Evolutionary conservation across 768 basidiomycete genomes (phyloP).

Genomic region (Kwoniella dejecticola): DNA sequence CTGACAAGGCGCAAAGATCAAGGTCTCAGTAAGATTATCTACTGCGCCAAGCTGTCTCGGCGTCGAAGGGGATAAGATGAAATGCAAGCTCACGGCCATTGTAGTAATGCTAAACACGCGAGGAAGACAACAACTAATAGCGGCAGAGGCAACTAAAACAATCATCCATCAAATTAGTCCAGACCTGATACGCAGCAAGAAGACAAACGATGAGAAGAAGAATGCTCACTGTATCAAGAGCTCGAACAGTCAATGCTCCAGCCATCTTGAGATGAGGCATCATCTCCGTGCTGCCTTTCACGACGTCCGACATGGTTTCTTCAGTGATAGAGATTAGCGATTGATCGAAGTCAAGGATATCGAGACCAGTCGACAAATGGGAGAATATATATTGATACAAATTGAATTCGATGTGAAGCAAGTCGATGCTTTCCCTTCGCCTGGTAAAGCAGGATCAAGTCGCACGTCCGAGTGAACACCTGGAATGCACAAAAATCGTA

Average conservation of each 20-base stretch:
- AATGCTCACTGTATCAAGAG: constrained; percentile 34
- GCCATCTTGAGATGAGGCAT: constrained; percentile 16
- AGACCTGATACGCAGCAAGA: too few species aligned
- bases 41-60: too few species aligned
- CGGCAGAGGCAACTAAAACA: constrained; percentile 35
- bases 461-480: too few species aligned
- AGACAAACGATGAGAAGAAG: background rate
- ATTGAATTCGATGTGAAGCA: too few species aligned
- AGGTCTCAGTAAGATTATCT: too few species aligned
- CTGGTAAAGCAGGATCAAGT: too few species aligned
- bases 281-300: constrained; percentile 15
- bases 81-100: constrained; percentile 43
- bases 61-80: background rate
- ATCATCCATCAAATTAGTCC: too few species aligned
- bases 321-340: background rate
- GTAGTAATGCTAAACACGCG: constrained; percentile 28
- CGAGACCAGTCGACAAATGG: constrained; percentile 8
- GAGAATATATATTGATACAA: too few species aligned
- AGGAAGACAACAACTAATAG: constrained; percentile 36
- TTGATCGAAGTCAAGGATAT: background rate
- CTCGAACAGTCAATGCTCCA: constrained; percentile 19
- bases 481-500: too few species aligned
- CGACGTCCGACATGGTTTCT: constrained; percentile 10
- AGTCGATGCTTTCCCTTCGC: too few species aligned
- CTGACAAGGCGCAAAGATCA: background rate